Conservation (phyloP, 2,329 filamentous ascomycete genomes). For the Hymenoscyphus scutula region DNA sequence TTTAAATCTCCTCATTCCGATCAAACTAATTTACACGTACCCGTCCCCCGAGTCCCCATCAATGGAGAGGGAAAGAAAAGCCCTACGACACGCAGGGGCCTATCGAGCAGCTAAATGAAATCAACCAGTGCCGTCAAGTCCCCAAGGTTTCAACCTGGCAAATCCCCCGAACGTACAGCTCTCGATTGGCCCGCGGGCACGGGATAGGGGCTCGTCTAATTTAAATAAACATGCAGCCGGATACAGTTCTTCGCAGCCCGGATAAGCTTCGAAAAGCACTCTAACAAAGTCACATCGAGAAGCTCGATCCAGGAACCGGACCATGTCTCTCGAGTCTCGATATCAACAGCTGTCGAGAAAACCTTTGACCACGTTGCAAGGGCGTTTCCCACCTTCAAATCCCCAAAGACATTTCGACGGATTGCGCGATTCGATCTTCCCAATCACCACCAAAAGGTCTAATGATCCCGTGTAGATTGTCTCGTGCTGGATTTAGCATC, state of each 20-base stretch:
- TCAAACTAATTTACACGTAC: conserved; percentile 5
- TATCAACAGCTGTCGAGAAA: background rate
- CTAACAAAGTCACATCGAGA: background rate
- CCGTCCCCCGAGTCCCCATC: background rate
- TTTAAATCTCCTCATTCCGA: background rate
- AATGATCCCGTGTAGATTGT: background rate
- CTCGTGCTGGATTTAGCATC: background rate
- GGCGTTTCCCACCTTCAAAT: background rate
- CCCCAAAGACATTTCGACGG: background rate
- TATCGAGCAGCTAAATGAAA: background rate
- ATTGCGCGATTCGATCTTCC: background rate
- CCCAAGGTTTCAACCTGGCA: background rate
- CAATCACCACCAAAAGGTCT: background rate
- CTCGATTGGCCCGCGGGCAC: background rate
- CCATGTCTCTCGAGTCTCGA: background rate
- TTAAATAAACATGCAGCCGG: background rate
- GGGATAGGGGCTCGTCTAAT: background rate
- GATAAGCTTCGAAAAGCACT: background rate
- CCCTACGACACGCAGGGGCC: background rate
- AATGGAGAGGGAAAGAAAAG: background rate
- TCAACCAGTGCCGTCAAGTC: background rate
- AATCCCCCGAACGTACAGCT: background rate
- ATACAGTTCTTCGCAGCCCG: background rate
- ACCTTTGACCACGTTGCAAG: background rate
- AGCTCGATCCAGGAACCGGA: background rate